phyloP scores from a whole-genome alignment of 2,329 filamentous ascomycete species.

The Penicillium hordei region DNA sequence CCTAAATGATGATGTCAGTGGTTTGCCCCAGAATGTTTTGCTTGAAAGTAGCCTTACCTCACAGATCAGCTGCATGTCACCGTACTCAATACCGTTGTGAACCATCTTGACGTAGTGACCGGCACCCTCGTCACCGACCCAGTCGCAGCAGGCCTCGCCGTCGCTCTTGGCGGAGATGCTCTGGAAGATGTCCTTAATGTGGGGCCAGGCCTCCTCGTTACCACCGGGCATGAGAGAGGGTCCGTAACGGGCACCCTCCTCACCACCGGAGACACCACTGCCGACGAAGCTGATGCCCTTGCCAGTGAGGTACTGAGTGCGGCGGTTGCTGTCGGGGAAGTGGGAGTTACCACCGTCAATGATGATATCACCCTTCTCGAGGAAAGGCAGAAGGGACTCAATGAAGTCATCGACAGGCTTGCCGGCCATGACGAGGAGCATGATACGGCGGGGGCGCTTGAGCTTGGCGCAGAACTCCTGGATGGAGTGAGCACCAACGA shows the following conservation, averaged over 20 bases:
- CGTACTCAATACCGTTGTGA: slow-evolving; percentile 99
- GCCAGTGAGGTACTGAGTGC: slow-evolving; percentile 77
- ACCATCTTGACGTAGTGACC: slow-evolving; percentile 99
- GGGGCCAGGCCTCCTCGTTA: slow-evolving; percentile 95
- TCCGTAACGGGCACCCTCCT: slow-evolving; percentile 97
- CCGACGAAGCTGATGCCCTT: slow-evolving; percentile 97
- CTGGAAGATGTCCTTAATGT: slow-evolving; percentile 99
- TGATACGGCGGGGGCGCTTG: slow-evolving; percentile 94
- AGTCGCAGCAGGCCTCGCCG: slow-evolving; percentile 96
- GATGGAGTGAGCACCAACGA: slow-evolving; percentile 88
- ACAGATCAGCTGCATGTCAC: slow-evolving; percentile 99
- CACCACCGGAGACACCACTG: slow-evolving; percentile 95
- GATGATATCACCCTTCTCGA: slow-evolving; percentile 91
- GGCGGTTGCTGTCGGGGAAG: slow-evolving; percentile 98
- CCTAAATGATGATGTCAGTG: slow-evolving; percentile 53
- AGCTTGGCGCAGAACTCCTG: slow-evolving; percentile 96
- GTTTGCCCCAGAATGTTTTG: background rate
- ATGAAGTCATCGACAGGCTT: slow-evolving; percentile 99
- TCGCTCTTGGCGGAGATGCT: slow-evolving; percentile 97
- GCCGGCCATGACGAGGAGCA: slow-evolving; percentile 98
- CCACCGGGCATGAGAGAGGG: slow-evolving; percentile 99
- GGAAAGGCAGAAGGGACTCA: slow-evolving; percentile 81
- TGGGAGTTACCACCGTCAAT: slow-evolving; percentile 99
- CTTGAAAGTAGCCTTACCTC: slow-evolving; percentile 63
- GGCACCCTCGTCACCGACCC: slow-evolving; percentile 99